Conservation (phyloP, 495 filamentous ascomycete genomes). For the Letharia lupina region DNA sequence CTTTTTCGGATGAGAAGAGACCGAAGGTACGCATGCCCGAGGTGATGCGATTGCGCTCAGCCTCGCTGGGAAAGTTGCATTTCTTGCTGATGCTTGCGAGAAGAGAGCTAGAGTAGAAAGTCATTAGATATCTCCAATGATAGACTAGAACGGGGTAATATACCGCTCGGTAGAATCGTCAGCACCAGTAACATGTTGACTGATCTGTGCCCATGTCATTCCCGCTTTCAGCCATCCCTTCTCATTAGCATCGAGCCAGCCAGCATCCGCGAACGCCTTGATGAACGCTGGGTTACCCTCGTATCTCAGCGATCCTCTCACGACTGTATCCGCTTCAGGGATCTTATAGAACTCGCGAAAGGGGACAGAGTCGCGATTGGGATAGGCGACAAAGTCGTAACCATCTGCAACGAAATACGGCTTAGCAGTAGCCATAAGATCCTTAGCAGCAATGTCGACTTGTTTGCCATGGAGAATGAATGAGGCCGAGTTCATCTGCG, state of each 20-base stretch:
- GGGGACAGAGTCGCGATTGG: constrained; percentile 80
- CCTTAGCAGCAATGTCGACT: constrained; percentile 47
- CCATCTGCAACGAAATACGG: constrained; percentile 81
- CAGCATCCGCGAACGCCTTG: constrained; percentile 22
- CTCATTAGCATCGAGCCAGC: constrained; percentile 18
- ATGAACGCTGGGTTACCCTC: constrained; percentile 25
- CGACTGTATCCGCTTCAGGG: constrained; percentile 25
- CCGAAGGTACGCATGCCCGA: constrained; percentile 12
- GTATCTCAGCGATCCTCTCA: constrained; percentile 25
- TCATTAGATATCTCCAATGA: background rate
- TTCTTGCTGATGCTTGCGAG: constrained; percentile 4
- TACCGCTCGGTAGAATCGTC: constrained; percentile 3
- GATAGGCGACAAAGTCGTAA: constrained; percentile 87
- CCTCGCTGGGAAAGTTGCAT: constrained; percentile 2
- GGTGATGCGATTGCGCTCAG: constrained; percentile 18
- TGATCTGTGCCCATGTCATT: constrained; percentile 15
- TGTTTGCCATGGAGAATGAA: constrained; percentile 74
- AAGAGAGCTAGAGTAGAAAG: background rate
- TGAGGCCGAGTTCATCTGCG: constrained; percentile 72
- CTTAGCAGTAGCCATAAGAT: constrained; percentile 81
- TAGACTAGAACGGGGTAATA: background rate
- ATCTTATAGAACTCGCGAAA: constrained; percentile 77
- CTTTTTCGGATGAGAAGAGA: constrained; percentile 18
- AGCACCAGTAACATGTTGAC: constrained; percentile 10
- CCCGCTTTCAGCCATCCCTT: constrained; percentile 16